A percentile compares a stretch with the other conserved stretches of the same genome.
These are phyloP conservation scores for Fusarium mundagurra DNA, from an alignment of 2,329 filamentous ascomycete species.

Conservation along the genomic window DNA sequence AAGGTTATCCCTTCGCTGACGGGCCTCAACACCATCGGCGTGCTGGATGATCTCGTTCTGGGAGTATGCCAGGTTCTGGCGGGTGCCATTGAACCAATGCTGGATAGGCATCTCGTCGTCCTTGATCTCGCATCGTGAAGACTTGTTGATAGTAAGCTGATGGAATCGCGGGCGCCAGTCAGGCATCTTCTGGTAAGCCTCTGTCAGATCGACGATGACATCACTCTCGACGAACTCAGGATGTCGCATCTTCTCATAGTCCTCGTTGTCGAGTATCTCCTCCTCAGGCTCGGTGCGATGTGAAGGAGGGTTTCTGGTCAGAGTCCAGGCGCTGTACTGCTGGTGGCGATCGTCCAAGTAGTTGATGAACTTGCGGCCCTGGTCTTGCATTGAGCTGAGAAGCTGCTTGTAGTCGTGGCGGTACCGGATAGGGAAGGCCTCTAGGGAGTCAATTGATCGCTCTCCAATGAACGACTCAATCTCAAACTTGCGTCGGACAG, in stretches of 20 bases:
- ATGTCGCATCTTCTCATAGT: constrained; percentile 49
- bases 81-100: constrained; percentile 49
- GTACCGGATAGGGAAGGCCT: constrained; percentile 53
- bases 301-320: constrained; percentile 50
- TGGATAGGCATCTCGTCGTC: constrained; percentile 52
- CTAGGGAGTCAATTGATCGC: constrained; percentile 50
- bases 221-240: constrained; percentile 54
- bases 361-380: constrained; percentile 48
- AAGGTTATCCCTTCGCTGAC: constrained; percentile 52
- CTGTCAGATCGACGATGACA: constrained; percentile 55
- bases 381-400: constrained; percentile 45
- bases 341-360: constrained; percentile 51
- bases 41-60: constrained; percentile 51
- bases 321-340: constrained; percentile 54
- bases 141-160: constrained; percentile 45
- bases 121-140: constrained; percentile 43
- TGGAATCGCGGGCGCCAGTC: constrained; percentile 50
- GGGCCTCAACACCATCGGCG: constrained; percentile 48
- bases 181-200: constrained; percentile 52
- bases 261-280: constrained; percentile 46
- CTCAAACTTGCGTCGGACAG: constrained; percentile 51
- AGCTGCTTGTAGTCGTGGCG: constrained; percentile 48
- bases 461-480: constrained; percentile 52
- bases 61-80: constrained; percentile 45
- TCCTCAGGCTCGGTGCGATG: constrained; percentile 42